Evolutionary conservation across 176 grass and related monocot species (phyloP).

Genomic region (Raddia guianensis): DNA sequence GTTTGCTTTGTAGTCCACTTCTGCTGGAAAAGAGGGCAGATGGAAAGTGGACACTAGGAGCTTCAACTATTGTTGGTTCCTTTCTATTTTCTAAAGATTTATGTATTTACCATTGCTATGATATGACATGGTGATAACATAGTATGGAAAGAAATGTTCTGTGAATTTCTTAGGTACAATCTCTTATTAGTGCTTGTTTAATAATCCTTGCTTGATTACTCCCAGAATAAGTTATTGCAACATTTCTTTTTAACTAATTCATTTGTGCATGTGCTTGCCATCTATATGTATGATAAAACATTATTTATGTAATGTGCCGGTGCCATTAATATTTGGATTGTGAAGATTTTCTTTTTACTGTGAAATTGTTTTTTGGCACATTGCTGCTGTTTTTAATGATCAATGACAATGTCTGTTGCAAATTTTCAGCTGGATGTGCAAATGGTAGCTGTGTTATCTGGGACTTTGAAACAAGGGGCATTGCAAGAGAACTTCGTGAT

Average conservation of each 20-base stretch:
- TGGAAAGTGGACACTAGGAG: not conserved
- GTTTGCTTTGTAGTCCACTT: slow-evolving; percentile 16
- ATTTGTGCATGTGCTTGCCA: not conserved
- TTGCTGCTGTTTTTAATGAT: slow-evolving; percentile 14
- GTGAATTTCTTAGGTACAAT: not conserved
- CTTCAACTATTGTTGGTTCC: not conserved
- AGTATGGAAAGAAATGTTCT: not conserved
- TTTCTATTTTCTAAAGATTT: slow-evolving; percentile 10
- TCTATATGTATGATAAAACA: slow-evolving; percentile 8
- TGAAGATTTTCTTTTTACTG: not conserved
- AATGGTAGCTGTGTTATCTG: slow-evolving; percentile 94
- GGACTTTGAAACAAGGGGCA: slow-evolving; percentile 98
- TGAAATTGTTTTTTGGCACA: slow-evolving; percentile 29
- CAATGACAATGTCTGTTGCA: slow-evolving; percentile 21
- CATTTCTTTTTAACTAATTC: not conserved
- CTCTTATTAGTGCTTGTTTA: slow-evolving; percentile 23
- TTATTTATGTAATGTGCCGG: slow-evolving; percentile 10
- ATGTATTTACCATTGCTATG: slow-evolving; percentile 1
- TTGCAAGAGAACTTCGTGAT: slow-evolving; percentile 89
- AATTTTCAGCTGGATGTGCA: slow-evolving; percentile 83
- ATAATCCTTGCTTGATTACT: not conserved
- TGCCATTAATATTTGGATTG: not conserved
- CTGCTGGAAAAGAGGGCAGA: not conserved
- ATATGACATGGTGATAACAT: slow-evolving; percentile 2
- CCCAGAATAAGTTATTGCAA: slow-evolving; percentile 10